Conservation (phyloP, 352 stramenopile species). For the Globisporangium sylvaticum region DNA sequence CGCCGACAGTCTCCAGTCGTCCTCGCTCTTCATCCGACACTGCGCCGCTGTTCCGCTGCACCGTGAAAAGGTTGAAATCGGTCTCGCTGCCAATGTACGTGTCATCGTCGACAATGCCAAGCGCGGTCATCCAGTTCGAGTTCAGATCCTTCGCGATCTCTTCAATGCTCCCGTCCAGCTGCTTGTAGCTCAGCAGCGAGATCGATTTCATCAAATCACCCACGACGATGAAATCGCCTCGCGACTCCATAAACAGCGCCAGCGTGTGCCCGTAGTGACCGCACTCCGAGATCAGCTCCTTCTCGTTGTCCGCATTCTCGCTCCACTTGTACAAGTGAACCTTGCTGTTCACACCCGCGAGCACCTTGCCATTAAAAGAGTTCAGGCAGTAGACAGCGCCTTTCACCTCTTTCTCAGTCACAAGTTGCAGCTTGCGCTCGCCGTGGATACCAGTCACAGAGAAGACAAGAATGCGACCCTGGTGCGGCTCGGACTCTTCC, state of each 20-base stretch:
- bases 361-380: constrained; percentile 92
- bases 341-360: constrained; percentile 94
- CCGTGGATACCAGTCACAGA: constrained; percentile 71
- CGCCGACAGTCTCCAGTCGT: constrained; percentile 90
- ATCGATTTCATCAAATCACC: constrained; percentile 97
- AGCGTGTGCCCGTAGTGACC: constrained; percentile 95
- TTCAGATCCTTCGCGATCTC: constrained; percentile 96
- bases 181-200: constrained; percentile 93
- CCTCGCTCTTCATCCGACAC: constrained; percentile 91
- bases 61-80: constrained; percentile 94
- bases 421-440: constrained; percentile 84
- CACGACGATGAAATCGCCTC: constrained; percentile 94
- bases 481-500: constrained; percentile 94
- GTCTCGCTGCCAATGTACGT: constrained; percentile 95
- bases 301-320: constrained; percentile 86
- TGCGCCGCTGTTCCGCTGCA: constrained; percentile 91
- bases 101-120: constrained; percentile 93
- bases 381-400: constrained; percentile 95
- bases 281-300: constrained; percentile 89
- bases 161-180: constrained; percentile 89
- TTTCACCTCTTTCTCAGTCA: constrained; percentile 92
- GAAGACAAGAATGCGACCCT: constrained; percentile 94
- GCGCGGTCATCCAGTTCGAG: constrained; percentile 94
- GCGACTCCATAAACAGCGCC: constrained; percentile 93
- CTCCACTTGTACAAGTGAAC: constrained; percentile 91